These are phyloP conservation scores for Casuarina equisetifolia DNA, from an alignment of 306 rosid genomes.

Conservation along the genomic window DNA sequence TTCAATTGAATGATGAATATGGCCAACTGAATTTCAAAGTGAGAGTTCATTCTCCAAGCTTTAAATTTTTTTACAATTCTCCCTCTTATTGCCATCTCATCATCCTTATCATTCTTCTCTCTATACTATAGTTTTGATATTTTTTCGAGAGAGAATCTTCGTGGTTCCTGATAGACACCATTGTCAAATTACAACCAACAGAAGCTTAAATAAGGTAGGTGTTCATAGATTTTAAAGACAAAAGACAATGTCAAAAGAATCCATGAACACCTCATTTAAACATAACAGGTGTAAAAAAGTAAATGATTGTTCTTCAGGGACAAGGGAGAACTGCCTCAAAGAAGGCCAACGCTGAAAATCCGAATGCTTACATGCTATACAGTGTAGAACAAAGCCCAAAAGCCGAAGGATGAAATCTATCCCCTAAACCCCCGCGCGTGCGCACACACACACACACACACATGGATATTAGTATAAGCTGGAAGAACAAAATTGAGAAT, in stretches of 20 bases:
- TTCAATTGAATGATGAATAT: neutral
- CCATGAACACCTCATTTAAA: neutral
- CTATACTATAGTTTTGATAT: neutral
- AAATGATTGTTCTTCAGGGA: neutral
- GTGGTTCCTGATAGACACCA: neutral
- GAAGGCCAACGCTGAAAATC: neutral
- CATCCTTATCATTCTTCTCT: neutral
- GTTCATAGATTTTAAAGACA: neutral
- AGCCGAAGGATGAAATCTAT: no score
- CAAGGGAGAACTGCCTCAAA: neutral
- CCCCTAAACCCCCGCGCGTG: no score
- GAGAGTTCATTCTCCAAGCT: neutral
- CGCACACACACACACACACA: no score
- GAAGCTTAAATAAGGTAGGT: neutral
- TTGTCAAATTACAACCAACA: neutral
- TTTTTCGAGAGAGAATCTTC: neutral
- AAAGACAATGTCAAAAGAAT: neutral
- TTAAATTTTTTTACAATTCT: no score
- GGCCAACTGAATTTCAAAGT: neutral
- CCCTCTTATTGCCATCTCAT: neutral
- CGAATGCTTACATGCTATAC: neutral
- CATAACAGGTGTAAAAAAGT: neutral
- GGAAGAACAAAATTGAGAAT: slow-evolving; percentile 11
- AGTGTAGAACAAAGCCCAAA: neutral
- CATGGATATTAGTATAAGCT: neutral